phyloP scores from a whole-genome alignment of 306 rosid species.

The Castanea crenata region DNA sequence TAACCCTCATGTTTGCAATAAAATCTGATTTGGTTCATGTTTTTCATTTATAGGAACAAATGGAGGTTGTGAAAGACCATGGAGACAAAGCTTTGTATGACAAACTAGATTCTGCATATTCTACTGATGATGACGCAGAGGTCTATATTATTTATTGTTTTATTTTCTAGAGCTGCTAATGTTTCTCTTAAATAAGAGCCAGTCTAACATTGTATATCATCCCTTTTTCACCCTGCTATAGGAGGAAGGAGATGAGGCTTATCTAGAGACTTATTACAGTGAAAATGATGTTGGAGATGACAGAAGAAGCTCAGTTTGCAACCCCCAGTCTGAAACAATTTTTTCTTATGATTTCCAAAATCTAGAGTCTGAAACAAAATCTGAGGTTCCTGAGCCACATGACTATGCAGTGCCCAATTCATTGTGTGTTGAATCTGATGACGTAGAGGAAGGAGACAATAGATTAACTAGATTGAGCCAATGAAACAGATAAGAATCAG shows the following conservation, averaged over 20 bases:
- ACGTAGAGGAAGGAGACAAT: conserved; percentile 10
- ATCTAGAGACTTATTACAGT: conserved; percentile 40
- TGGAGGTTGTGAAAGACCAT: conserved; percentile 63
- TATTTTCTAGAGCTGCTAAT: background rate
- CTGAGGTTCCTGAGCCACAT: conserved; percentile 3
- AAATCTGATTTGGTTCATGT: conserved; percentile 18
- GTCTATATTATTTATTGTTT: conserved; percentile 26
- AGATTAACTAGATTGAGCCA: background rate
- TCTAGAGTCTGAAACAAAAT: conserved; percentile 26
- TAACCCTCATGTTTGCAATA: conserved; percentile 7
- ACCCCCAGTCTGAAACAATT: conserved; percentile 30
- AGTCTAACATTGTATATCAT: background rate
- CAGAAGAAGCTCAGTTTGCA: conserved; percentile 19
- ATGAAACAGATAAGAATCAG: background rate
- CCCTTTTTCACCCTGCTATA: conserved; percentile 8
- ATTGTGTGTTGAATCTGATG: background rate
- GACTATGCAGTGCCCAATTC: background rate
- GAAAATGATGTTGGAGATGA: conserved; percentile 43
- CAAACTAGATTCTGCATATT: conserved; percentile 63
- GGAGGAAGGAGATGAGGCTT: conserved; percentile 56
- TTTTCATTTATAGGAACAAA: conserved; percentile 55
- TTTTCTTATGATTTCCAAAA: conserved; percentile 28
- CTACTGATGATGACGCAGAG: conserved; percentile 65
- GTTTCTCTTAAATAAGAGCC: background rate
- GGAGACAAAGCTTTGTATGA: conserved; percentile 75